Base-by-base conservation (phyloP, 2,329 filamentous ascomycete species). In the Atkinsonella texensis region DNA sequence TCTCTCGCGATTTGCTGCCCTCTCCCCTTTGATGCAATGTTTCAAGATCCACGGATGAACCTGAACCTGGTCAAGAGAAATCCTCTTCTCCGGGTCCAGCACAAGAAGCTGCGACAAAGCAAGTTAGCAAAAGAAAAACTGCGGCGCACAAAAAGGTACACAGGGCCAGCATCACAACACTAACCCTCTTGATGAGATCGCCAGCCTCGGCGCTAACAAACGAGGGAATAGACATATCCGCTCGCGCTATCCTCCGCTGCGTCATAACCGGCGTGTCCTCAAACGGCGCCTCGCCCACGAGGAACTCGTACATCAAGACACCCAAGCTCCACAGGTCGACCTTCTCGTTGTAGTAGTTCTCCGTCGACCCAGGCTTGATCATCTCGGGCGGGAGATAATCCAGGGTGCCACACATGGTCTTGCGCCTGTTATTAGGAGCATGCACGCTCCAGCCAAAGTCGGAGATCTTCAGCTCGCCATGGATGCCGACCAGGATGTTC, bases 381-480 rank as follows among this genome's bases (percentile, higher is more conserved):
- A 98, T 98, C 81, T 98, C 93, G 4, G 93, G 93, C 3, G 93
- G 93, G 15, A 98, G 80, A 68, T 98, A 98, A 70, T 98, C 93
- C 42, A 97, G 80, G 17, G 93, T 98, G 56, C 93, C 93, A 67
- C 93, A 98, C 81, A 97, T 90, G 52, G 93, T 98, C 63, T 90
- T 85, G 55, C 93, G 79, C 59, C 93, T 77, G 71, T 91, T 94
- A 69, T 95, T 96, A 31, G 93, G 93, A 5, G 93, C 93, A 68
- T 98, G 93, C 4, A 97, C 93, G 65, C 87, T 94, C 93, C 93
- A 98, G 48, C 93, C 91, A 63, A 97, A 98, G 68, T 98, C 93
- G 4, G 89, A 94, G 63, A 98, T 90, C 70, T 98, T 98, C 72
- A 98, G 90, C 74, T 98, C 93, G 58, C 90, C 93, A 65, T 97